phyloP scores from a whole-genome alignment of 1,284 basidiomycete species.

The Meripilus lineatus region DNA sequence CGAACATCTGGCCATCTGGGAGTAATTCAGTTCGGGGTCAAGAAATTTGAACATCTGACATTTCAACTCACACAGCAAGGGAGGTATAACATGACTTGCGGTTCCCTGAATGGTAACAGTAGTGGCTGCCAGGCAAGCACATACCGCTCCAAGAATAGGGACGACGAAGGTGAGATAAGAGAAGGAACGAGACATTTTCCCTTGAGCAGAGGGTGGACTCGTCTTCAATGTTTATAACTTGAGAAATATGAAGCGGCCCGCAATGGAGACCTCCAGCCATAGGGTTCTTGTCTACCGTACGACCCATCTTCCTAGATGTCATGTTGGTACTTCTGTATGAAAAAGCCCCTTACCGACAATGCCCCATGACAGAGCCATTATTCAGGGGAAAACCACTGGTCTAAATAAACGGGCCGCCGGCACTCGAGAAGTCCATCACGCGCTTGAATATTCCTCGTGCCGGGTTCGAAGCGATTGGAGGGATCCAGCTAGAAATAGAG shows the following conservation, averaged over 20 bases:
- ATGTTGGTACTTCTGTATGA: not conserved
- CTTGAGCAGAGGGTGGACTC: not conserved
- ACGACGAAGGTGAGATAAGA: not conserved
- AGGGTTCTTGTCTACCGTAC: not conserved
- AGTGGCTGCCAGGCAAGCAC: constrained; percentile 13
- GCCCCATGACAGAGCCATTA: not conserved
- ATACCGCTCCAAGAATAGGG: constrained; percentile 7
- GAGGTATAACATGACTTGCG: constrained; percentile 21
- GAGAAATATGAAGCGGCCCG: not conserved
- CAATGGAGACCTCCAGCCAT: not conserved
- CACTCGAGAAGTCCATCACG: not conserved
- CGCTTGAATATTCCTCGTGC: not conserved
- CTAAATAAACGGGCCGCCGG: not conserved
- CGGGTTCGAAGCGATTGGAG: not conserved
- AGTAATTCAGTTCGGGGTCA: not conserved
- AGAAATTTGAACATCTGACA: not conserved
- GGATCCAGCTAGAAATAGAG: not conserved
- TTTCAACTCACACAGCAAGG: constrained; percentile 29
- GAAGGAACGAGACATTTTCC: not conserved
- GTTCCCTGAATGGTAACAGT: constrained; percentile 18
- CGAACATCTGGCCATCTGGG: constrained; percentile 36
- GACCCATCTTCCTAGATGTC: not conserved
- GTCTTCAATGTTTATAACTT: not conserved
- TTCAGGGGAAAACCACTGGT: not conserved
- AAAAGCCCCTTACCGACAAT: not conserved